A percentile compares a stretch with the other conserved stretches of the same genome.
Conservation (phyloP, 257 asterid genomes). For the Solanum verrucosum region DNA sequence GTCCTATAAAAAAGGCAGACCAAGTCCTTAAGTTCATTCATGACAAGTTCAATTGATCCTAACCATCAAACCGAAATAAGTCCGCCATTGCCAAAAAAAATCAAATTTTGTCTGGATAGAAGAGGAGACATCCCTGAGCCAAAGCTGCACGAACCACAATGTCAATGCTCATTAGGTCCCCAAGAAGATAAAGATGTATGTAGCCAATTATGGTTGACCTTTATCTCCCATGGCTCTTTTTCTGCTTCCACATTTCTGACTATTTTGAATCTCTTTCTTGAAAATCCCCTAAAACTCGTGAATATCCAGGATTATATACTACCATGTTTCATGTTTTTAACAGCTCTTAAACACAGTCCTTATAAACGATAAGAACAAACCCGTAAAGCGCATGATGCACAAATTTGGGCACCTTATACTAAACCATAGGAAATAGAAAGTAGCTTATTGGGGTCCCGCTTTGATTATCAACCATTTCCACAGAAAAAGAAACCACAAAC, state of each 20-base stretch:
- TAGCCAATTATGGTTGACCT: neutral
- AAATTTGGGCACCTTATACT: neutral
- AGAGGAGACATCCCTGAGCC: neutral
- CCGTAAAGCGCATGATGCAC: neutral
- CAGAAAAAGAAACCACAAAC: neutral
- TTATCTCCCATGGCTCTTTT: neutral
- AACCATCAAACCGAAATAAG: neutral
- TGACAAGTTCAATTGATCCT: neutral
- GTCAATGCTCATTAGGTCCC: neutral
- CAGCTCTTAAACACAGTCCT: neutral
- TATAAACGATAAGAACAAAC: neutral
- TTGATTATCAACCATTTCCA: neutral
- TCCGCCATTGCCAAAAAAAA: neutral
- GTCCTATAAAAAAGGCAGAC: neutral
- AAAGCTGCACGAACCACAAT: neutral
- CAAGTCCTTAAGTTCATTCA: neutral
- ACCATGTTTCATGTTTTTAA: neutral
- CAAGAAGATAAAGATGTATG: neutral
- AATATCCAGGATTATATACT: neutral
- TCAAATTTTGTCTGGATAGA: neutral
- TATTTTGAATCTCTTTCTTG: neutral
- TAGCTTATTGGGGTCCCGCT: neutral
- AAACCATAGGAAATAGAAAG: neutral
- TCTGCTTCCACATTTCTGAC: neutral
- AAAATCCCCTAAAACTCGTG: neutral